Percentiles rank a stretch among this genome's conserved stretches.
Evolutionary conservation across 2,329 filamentous ascomycete genomes (phyloP).

Genomic region (Saccharata proteae): DNA sequence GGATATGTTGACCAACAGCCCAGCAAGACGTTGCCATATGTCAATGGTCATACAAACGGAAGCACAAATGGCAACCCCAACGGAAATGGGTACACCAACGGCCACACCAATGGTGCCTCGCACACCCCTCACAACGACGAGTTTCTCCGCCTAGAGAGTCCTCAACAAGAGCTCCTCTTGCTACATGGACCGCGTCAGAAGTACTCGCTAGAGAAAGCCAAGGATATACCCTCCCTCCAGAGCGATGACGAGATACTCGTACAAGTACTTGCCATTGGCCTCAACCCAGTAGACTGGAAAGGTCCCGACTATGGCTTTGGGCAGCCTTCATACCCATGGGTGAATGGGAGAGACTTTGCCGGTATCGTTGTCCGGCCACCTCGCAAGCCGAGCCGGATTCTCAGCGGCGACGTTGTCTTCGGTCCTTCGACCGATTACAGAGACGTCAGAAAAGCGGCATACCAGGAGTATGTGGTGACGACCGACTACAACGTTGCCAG

Average conservation of each 20-base stretch:
- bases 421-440: constrained; percentile 63
- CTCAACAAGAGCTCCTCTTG: too few species aligned
- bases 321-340: constrained; percentile 54
- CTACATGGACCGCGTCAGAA: too few species aligned
- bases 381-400: constrained; percentile 15
- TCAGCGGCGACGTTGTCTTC: constrained; percentile 37
- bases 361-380: constrained; percentile 46
- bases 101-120: constrained; percentile 1
- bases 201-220: too few species aligned
- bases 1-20: constrained; percentile 1
- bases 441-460: constrained; percentile 58
- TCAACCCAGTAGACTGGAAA: constrained; percentile 71
- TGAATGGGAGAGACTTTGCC: constrained; percentile 56
- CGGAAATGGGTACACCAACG: background rate
- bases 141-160: constrained; percentile 3
- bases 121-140: constrained; percentile 3
- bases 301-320: constrained; percentile 59
- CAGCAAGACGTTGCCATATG: background rate
- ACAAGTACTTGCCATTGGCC: constrained; percentile 50
- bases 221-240: too few species aligned
- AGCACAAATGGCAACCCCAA: background rate
- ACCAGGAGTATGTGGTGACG: constrained; percentile 57
- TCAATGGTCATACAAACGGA: background rate
- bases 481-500: constrained; percentile 53
- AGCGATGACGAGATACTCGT: constrained; percentile 54